Evolutionary conservation across 345 rosid genomes (phyloP).

Genomic region (Psidium guajava): DNA sequence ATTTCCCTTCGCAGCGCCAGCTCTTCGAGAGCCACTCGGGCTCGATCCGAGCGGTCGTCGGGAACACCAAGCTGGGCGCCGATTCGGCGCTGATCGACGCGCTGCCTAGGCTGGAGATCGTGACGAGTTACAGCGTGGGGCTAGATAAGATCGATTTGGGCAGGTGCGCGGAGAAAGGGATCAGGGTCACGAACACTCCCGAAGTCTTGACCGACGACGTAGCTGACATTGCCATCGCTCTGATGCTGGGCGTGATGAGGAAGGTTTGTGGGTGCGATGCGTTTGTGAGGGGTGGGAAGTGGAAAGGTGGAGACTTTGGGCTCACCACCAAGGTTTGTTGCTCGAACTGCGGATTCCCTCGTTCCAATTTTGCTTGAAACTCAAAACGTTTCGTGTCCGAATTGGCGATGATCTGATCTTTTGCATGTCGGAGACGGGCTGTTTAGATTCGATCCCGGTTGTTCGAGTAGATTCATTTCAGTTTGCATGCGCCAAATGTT

Average conservation of each 20-base stretch:
- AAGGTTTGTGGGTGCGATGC: conserved; percentile 35
- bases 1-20: conserved; percentile 5
- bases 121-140: conserved; percentile 51
- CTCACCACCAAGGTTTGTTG: conserved; percentile 39
- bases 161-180: conserved; percentile 43
- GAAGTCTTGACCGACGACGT: conserved; percentile 64
- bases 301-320: conserved; percentile 29
- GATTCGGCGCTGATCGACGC: conserved; percentile 40
- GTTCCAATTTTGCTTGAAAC: neutral
- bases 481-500: neutral
- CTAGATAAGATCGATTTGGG: conserved; percentile 46
- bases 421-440: too few relatives aligned
- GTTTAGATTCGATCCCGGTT: neutral
- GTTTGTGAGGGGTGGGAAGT: conserved; percentile 38
- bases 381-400: neutral
- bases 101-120: conserved; percentile 46
- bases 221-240: conserved; percentile 48
- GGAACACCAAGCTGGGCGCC: conserved; percentile 28
- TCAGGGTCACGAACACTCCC: conserved; percentile 52
- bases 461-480: neutral
- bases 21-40: conserved; percentile 18
- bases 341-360: neutral
- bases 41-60: conserved; percentile 37
- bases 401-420: neutral
- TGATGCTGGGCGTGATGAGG: conserved; percentile 44